Base-by-base conservation (phyloP, 345 rosid genomes). In the Pugionium cornutum region DNA sequence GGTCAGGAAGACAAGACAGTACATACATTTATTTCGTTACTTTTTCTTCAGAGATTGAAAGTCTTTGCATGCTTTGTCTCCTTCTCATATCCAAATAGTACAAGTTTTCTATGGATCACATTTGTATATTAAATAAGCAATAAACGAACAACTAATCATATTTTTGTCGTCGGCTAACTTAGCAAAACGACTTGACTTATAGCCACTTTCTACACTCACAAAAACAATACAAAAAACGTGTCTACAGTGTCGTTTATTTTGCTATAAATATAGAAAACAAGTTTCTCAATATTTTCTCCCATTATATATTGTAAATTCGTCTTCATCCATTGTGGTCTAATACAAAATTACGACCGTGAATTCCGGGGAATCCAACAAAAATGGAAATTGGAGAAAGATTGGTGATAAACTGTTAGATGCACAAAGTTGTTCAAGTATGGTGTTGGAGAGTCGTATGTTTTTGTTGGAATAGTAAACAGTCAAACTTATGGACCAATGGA, bases 41-140 rank as follows among this genome's bases (percentile, higher is more conserved):
- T 59, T 60, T 68, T 60, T 34, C 3, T 33, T 51, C n/a, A 7
- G 74, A 69, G 33, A 30, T 18, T 69, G 67, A 69, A 52, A 60
- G 54, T 36, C 28, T 69, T 11, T 69, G 54, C 74, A 69, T 61
- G 74, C 74, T 61, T 60, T 69, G 74, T 69, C 74, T 58, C 66
- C 52, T 68, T 68, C 65, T 49, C 66, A 41, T 51, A 66, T 69
- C 60, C 67, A 69, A 69, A 69, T 61, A 69, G 49, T 69, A 60
- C 11, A 59, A 60, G 67, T 52, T 60, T 52, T 60, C n/a, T 34
- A 32, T 50, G 66, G 25, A 62, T 70, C 56, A 46, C 28, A 62
- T 36, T 45, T 34, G 26, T 8, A 9, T 44, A 60, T 53, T 36
- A 59, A 44, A 51, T 18, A 18, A 18, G 18, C 18, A 18, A 18